These are phyloP conservation scores for Pestalotiopsis sp. DNA, from an alignment of 2,329 filamentous ascomycete species.

Conservation along the genomic window DNA sequence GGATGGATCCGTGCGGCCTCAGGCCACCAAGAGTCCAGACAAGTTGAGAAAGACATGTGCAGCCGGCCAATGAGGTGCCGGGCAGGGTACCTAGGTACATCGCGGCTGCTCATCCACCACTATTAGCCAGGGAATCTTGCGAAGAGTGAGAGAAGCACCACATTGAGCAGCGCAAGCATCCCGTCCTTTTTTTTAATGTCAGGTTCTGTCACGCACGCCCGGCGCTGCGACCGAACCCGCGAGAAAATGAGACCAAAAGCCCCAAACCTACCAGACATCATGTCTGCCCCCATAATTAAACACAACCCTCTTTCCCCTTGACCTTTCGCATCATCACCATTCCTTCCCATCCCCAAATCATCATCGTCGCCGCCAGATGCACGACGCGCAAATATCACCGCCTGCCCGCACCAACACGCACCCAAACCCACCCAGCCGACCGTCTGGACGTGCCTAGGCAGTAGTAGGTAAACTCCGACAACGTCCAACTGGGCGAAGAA, in stretches of 20 bases:
- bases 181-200: conserved; percentile 10
- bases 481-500: conserved; percentile 2
- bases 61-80: background rate
- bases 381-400: conserved; percentile 13
- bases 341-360: background rate
- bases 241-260: conserved; percentile 38
- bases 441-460: no score
- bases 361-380: background rate
- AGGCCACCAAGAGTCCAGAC: no score
- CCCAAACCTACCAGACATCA: conserved; percentile 36
- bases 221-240: conserved; percentile 22
- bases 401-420: conserved; percentile 17
- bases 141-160: conserved; percentile 8
- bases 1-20: no score
- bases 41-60: no score
- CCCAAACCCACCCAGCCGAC: conserved; percentile 19
- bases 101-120: background rate
- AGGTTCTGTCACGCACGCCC: conserved; percentile 11
- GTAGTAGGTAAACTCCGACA: conserved; percentile 8
- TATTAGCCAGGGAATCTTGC: background rate
- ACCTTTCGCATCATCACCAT: conserved; percentile 18
- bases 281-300: conserved; percentile 38
- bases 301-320: conserved; percentile 18
- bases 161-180: conserved; percentile 9
- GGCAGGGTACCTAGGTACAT: background rate